A percentile compares a stretch with the other conserved stretches of the same genome.
Evolutionary conservation across 768 basidiomycete species (phyloP).

Genomic region (Termitomyces bulborhizus): DNA sequence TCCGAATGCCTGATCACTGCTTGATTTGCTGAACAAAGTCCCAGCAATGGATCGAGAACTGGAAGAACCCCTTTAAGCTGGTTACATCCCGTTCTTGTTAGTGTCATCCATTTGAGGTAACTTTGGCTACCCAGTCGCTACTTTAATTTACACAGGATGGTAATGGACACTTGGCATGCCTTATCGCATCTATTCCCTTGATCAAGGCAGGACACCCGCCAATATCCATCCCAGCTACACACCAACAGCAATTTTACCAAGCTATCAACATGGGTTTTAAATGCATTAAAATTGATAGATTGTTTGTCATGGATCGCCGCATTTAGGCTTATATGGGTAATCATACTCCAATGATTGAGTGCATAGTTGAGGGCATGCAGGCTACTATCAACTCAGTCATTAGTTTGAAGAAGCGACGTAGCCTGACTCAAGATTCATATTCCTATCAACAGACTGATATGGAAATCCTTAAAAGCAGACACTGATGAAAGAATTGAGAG

Average conservation of each 20-base stretch:
- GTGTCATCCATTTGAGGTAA: conserved; percentile 26
- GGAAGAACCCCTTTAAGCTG: conserved; percentile 27
- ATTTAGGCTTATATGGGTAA: neutral
- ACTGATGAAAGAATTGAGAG: too few relatives aligned
- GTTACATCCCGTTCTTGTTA: conserved; percentile 21
- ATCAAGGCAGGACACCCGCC: conserved; percentile 23
- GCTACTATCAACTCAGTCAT: neutral
- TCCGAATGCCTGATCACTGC: neutral
- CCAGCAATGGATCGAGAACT: too few relatives aligned
- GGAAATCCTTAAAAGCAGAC: too few relatives aligned
- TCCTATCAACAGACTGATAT: too few relatives aligned
- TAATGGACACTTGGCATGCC: conserved; percentile 22
- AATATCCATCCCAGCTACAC: conserved; percentile 18
- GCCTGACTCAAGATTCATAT: too few relatives aligned
- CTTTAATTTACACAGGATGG: too few relatives aligned
- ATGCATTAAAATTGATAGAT: neutral
- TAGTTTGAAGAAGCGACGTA: neutral
- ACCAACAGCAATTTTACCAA: conserved; percentile 18
- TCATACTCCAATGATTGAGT: neutral
- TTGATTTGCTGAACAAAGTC: neutral
- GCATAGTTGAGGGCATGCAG: neutral
- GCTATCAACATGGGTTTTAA: conserved; percentile 14
- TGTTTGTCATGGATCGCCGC: neutral
- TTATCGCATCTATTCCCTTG: conserved; percentile 26
- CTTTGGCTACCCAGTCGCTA: neutral